These are phyloP conservation scores for Cytospora chrysosperma DNA, from an alignment of 2,329 filamentous ascomycete species.

Conservation along the genomic window DNA sequence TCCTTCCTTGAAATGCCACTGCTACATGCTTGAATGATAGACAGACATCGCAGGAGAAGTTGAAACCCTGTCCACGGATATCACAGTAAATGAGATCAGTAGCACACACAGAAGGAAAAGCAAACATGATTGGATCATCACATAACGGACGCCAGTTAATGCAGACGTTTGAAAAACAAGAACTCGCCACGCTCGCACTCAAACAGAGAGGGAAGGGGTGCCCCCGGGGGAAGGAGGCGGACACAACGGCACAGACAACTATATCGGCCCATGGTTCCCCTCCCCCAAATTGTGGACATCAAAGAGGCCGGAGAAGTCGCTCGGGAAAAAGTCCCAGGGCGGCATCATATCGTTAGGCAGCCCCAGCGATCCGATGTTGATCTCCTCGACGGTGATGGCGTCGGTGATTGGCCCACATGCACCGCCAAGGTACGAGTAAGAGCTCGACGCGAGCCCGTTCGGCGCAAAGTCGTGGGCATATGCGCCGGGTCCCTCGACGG, in stretches of 20 bases:
- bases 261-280: conserved; percentile 5
- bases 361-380: conserved; percentile 69
- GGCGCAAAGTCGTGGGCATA: conserved; percentile 32
- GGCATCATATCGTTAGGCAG: conserved; percentile 65
- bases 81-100: background rate
- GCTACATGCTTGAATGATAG: background rate
- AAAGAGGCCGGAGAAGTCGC: conserved; percentile 61
- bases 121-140: background rate
- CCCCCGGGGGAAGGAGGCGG: background rate
- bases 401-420: conserved; percentile 36
- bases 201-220: background rate
- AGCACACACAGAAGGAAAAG: background rate
- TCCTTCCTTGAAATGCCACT: background rate
- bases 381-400: conserved; percentile 71
- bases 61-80: background rate
- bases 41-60: background rate
- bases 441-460: conserved; percentile 29
- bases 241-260: background rate
- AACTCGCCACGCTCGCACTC: background rate
- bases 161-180: background rate
- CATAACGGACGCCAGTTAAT: conserved; percentile 2
- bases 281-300: conserved; percentile 30
- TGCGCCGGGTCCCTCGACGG: conserved; percentile 14
- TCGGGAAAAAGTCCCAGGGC: conserved; percentile 70
- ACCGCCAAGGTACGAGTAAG: conserved; percentile 35